Percentiles rank a stretch among this genome's conserved stretches.
Evolutionary conservation across 257 asterid species (phyloP).

Genomic region (Thymus mandschuricus): DNA sequence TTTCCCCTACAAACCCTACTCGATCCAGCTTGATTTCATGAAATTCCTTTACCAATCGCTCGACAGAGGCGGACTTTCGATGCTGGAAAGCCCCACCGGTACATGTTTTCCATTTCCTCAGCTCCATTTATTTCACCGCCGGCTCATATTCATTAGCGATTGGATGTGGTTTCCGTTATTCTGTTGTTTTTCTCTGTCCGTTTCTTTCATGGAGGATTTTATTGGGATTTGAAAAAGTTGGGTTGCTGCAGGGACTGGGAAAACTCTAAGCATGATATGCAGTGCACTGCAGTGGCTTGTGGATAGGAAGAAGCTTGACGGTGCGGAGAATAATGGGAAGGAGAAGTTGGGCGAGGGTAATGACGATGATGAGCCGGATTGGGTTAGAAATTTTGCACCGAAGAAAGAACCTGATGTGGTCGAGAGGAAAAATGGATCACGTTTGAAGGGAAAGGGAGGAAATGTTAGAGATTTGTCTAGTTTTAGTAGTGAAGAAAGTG

Average conservation of each 20-base stretch:
- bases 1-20: constrained; percentile 81
- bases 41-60: constrained; percentile 79
- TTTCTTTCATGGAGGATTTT: not conserved
- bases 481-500: constrained; percentile 35
- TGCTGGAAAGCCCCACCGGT: constrained; percentile 99
- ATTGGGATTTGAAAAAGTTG: constrained; percentile 15
- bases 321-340: constrained; percentile 25
- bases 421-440: constrained; percentile 36
- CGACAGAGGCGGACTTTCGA: constrained; percentile 83
- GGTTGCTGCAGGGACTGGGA: constrained; percentile 80
- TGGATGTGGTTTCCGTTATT: not conserved
- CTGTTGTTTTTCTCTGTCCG: not conserved
- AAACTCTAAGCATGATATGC: constrained; percentile 93
- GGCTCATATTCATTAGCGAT: not conserved
- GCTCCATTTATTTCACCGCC: too few species aligned
- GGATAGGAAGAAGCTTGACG: constrained; percentile 55
- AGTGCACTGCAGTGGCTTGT: constrained; percentile 97
- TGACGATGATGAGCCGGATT: constrained; percentile 88
- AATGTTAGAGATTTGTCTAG: constrained; percentile 47
- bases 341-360: constrained; percentile 46
- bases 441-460: constrained; percentile 39
- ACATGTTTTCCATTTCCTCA: constrained; percentile 1
- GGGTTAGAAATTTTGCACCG: constrained; percentile 76
- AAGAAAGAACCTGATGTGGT: constrained; percentile 44
- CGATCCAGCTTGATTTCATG: constrained; percentile 96